Conservation (phyloP, 345 rosid genomes). For the Noccaea caerulescens region DNA sequence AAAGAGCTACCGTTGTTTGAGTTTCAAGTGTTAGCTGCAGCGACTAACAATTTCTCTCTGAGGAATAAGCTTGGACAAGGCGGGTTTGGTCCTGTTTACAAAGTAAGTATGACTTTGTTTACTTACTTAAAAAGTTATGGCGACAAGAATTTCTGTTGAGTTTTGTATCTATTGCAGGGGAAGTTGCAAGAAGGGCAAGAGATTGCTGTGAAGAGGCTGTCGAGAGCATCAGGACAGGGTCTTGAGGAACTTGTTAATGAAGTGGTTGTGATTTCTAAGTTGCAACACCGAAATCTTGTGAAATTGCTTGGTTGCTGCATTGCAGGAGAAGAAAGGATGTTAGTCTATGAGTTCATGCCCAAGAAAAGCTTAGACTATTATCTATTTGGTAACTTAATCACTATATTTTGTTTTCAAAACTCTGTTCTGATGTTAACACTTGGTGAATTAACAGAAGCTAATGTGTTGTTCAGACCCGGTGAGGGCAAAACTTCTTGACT, state of each 20-base stretch:
- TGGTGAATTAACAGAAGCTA: slow-evolving; percentile 36
- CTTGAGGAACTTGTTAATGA: slow-evolving; percentile 63
- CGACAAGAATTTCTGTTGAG: background rate
- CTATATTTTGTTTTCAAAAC: no score
- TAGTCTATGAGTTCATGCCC: slow-evolving; percentile 65
- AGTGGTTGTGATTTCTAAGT: slow-evolving; percentile 59
- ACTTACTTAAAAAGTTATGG: background rate
- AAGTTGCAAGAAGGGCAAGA: slow-evolving; percentile 47
- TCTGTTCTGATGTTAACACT: background rate
- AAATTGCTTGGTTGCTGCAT: slow-evolving; percentile 40
- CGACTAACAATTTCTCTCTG: slow-evolving; percentile 46
- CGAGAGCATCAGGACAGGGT: slow-evolving; percentile 68
- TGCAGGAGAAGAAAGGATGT: slow-evolving; percentile 59
- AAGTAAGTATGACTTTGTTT: slow-evolving; percentile 16
- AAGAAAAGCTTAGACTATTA: slow-evolving; percentile 11
- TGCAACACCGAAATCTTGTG: slow-evolving; percentile 63
- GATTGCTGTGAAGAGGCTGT: slow-evolving; percentile 66
- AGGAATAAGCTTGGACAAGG: slow-evolving; percentile 57
- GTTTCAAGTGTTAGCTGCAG: slow-evolving; percentile 52
- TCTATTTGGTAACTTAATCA: no score
- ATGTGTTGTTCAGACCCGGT: slow-evolving; percentile 37
- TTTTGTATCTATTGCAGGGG: slow-evolving; percentile 54
- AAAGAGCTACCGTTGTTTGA: slow-evolving; percentile 48
- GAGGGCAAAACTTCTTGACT: slow-evolving; percentile 41
- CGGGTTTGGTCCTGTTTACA: slow-evolving; percentile 58